A percentile compares a stretch with the other conserved stretches of the same genome.
These are phyloP conservation scores for Colletotrichum kahawae DNA, from an alignment of 2,329 filamentous ascomycete species.

Conservation along the genomic window DNA sequence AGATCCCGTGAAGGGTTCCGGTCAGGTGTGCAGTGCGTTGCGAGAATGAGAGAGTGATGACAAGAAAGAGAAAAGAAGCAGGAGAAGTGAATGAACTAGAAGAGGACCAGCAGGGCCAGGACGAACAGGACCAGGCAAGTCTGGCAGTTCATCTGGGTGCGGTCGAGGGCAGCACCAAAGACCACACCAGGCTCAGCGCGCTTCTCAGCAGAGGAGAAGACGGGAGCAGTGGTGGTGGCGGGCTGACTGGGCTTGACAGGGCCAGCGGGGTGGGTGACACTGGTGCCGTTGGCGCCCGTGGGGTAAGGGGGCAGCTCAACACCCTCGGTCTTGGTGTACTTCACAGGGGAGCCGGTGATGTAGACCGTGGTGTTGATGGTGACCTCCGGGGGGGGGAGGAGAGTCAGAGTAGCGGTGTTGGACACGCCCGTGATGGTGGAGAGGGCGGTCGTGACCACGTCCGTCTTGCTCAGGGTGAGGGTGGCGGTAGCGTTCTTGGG, in stretches of 20 bases:
- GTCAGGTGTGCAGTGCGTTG: background rate
- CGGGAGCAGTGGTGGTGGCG: conserved; percentile 21
- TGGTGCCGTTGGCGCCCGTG: conserved; percentile 25
- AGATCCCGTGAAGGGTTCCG: background rate
- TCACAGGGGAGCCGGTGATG: conserved; percentile 20
- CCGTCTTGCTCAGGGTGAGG: conserved; percentile 28
- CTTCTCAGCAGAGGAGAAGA: conserved; percentile 38
- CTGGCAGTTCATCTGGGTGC: conserved; percentile 33
- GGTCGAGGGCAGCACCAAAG: conserved; percentile 30
- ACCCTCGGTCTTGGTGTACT: conserved; percentile 29
- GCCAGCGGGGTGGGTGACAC: conserved; percentile 18
- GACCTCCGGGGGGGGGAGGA: background rate
- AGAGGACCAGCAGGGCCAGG: conserved; percentile 32
- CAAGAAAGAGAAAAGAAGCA: background rate
- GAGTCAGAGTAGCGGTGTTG: conserved; percentile 13
- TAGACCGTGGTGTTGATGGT: conserved; percentile 26
- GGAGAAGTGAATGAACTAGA: conserved; percentile 27
- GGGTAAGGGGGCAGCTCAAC: conserved; percentile 16
- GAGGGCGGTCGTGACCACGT: background rate
- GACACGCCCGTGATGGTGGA: conserved; percentile 17
- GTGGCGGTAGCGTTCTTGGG: conserved; percentile 34
- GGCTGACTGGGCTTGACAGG: background rate
- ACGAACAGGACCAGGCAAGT: conserved; percentile 41
- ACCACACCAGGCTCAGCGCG: conserved; percentile 31
- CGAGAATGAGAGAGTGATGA: background rate